phyloP scores from a whole-genome alignment of 2,329 filamentous ascomycete genomes.

The Trichophaea hybrida region DNA sequence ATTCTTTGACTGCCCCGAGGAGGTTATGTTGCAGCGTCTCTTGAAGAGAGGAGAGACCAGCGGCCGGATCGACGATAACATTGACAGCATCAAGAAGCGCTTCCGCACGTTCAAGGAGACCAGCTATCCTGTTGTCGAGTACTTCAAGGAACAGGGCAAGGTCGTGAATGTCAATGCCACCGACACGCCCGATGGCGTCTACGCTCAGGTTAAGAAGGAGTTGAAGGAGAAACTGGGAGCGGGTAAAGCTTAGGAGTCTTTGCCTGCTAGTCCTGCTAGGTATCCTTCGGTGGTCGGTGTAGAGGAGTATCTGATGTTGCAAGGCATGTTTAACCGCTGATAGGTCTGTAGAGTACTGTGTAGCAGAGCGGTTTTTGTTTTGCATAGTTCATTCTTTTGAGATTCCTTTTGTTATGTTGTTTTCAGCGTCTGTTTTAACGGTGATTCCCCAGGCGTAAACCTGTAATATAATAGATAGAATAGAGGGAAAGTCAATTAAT shows the following conservation, averaged over 20 bases:
- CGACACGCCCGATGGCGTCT: constrained; percentile 50
- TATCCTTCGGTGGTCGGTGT: not conserved
- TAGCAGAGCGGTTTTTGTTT: not conserved
- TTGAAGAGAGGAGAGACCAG: constrained; percentile 85
- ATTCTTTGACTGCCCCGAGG: constrained; percentile 88
- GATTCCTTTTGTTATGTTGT: not conserved
- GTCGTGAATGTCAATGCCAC: constrained; percentile 71
- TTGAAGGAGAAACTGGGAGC: constrained; percentile 5
- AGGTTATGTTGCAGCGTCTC: constrained; percentile 69
- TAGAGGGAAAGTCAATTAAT: not conserved
- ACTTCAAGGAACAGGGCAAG: constrained; percentile 60
- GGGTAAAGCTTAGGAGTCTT: not conserved
- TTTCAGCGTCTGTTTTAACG: not conserved
- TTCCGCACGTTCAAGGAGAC: constrained; percentile 91
- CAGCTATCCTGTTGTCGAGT: constrained; percentile 90
- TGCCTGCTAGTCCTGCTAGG: not conserved
- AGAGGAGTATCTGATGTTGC: not conserved
- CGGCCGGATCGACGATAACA: constrained; percentile 84
- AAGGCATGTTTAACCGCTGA: no score
- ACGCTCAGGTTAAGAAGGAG: constrained; percentile 38
- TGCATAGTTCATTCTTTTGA: not conserved
- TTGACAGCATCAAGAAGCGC: constrained; percentile 87
- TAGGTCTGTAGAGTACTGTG: not conserved
- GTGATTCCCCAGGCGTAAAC: not conserved
- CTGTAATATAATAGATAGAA: not conserved